phyloP scores from a whole-genome alignment of 169 alveolate genomes.

The Eimeria tenella region DNA sequence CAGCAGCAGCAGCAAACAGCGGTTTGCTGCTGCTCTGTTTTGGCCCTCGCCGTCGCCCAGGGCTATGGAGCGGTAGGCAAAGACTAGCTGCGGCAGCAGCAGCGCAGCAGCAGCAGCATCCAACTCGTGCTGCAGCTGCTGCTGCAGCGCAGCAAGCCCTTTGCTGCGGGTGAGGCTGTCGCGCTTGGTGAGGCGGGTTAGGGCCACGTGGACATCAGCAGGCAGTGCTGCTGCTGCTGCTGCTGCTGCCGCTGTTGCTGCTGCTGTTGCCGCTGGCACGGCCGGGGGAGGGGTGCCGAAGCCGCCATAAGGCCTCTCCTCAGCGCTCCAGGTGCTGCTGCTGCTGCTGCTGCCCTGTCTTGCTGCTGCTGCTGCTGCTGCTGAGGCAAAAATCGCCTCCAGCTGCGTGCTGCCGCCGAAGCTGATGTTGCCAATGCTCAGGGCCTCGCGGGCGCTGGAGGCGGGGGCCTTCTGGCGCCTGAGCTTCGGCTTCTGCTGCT shows the following conservation, averaged over 20 bases:
- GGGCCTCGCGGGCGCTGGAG: not conserved
- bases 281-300: no score
- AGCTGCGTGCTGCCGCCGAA: slow-evolving; percentile 49
- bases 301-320: not conserved
- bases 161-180: slow-evolving; percentile 37
- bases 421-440: not conserved
- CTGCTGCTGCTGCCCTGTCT: not conserved
- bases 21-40: not conserved
- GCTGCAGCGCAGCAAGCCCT: slow-evolving; percentile 54
- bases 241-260: not conserved
- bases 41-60: slow-evolving; percentile 42
- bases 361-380: slow-evolving; percentile 8
- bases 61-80: slow-evolving; percentile 39
- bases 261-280: no score
- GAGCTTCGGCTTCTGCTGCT: not conserved
- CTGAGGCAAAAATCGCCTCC: slow-evolving; percentile 49
- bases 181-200: slow-evolving; percentile 22
- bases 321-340: not conserved
- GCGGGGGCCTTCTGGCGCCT: slow-evolving; percentile 9
- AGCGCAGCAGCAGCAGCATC: not conserved
- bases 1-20: not conserved
- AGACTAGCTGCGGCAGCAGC: slow-evolving; percentile 61
- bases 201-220: slow-evolving; percentile 15
- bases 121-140: not conserved
- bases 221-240: not conserved